Evolutionary conservation across 75 land plant genomes (phyloP), one percentile per base, ranked within the genome.

Genomic region (Sequoia sempervirens): DNA sequence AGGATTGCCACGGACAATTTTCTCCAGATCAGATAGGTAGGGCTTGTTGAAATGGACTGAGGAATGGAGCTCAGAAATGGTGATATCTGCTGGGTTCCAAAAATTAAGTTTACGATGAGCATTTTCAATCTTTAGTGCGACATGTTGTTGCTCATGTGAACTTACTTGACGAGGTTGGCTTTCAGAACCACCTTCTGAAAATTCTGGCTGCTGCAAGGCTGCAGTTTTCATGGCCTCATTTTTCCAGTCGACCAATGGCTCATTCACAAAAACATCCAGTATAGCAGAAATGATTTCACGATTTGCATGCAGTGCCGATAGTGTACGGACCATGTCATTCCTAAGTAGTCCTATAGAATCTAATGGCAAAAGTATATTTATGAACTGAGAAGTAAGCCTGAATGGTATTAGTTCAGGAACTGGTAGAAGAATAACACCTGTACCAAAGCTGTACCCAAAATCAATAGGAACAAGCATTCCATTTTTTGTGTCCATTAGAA

Each of bases 361-460:
- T 34, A 90, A 82, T 2, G 91, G 91, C 26, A 84, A 84, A 30
- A 90, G 86, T 47, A 90, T 52, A 64, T 90, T 90, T 81, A 80
- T 86, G 14, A 90, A 87, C 83, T 90, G 91, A 30, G 84, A 73
- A 40, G 91, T 90, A 23, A 90, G 80, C 40, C 91, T 84, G 79
- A 90, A 90, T 46, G 91, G 91, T 34, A 90, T 84, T 64, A 90
- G 86, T 84, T 90, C 91, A 73, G 91, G 91, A 81, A 90, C 91
- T 52, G 90, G 90, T 40, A 90, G 81, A 38, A 90, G 81, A 68
- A 90, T 89, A 38, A 90, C 91, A 40, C 85, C 87, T 38, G 91
- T 90, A 40, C 91, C 91, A 89, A 90, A 90, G 64, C 91, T 90
- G 88, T 90, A 90, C 20, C 91, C 91, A 84, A 90, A 90, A 78